These are phyloP conservation scores for Plenodomus tracheiphilus DNA, from an alignment of 2,329 filamentous ascomycete species.

Conservation along the genomic window DNA sequence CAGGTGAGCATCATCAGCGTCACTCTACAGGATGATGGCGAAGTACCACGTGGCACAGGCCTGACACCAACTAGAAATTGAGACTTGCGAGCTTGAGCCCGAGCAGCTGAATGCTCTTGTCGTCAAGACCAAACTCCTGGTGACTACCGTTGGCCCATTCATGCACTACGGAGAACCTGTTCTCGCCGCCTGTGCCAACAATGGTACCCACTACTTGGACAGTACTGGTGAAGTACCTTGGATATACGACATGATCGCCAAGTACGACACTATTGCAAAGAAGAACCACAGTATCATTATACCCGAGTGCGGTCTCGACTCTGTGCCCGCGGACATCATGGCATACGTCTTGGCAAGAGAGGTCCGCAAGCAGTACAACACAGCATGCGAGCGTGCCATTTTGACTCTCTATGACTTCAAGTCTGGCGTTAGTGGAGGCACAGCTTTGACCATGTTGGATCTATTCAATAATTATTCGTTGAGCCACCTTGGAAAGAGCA, in stretches of 20 bases:
- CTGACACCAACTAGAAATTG: constrained; percentile 41
- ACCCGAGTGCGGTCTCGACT: constrained; percentile 64
- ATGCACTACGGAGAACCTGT: constrained; percentile 66
- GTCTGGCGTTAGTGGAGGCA: constrained; percentile 57
- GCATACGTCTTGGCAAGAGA: constrained; percentile 57
- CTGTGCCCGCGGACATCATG: constrained; percentile 62
- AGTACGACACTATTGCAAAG: constrained; percentile 64
- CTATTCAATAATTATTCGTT: constrained; percentile 54
- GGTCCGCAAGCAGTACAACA: constrained; percentile 56
- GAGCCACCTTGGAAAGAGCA: constrained; percentile 51
- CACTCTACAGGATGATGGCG: background rate
- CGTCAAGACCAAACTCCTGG: constrained; percentile 60
- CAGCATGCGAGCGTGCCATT: constrained; percentile 56
- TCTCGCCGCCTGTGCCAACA: constrained; percentile 65
- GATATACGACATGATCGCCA: constrained; percentile 64
- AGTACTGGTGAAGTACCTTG: constrained; percentile 68
- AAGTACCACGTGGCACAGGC: constrained; percentile 1
- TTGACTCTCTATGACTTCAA: constrained; percentile 59
- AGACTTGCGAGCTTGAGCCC: constrained; percentile 48
- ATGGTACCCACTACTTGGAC: constrained; percentile 70
- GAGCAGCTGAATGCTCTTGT: constrained; percentile 56
- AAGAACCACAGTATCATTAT: constrained; percentile 64
- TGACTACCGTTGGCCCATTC: constrained; percentile 67
- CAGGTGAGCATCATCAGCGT: constrained; percentile 56
- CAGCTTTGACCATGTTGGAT: constrained; percentile 66